A percentile compares a stretch with the other conserved stretches of the same genome.
Conservation (phyloP, 331 rosid genomes). For the Stylosanthes scabra region DNA sequence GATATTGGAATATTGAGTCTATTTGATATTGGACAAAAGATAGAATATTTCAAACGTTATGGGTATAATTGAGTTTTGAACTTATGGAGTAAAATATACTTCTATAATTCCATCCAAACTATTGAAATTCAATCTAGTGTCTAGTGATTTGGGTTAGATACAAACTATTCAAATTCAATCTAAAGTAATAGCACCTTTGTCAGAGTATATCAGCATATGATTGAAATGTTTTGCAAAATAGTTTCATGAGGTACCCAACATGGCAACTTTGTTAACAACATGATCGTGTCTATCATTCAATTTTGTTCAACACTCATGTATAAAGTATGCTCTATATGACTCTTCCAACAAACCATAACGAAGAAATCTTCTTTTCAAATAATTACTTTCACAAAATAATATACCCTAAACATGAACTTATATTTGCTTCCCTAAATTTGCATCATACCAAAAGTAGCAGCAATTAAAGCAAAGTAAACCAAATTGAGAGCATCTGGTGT, state of each 20-base stretch:
- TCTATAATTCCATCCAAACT: too few species aligned
- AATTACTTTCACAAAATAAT: constrained; percentile 15
- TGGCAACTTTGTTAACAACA: constrained; percentile 23
- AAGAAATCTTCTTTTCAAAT: background rate
- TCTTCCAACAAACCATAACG: constrained; percentile 16
- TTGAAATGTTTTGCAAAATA: constrained; percentile 1
- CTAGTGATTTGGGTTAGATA: too few species aligned
- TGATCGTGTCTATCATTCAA: background rate
- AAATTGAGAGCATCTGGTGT: constrained; percentile 16
- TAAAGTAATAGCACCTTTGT: background rate
- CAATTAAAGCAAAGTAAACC: constrained; percentile 28
- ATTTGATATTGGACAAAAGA: too few species aligned
- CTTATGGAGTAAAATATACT: too few species aligned
- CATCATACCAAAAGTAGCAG: constrained; percentile 15
- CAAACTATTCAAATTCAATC: background rate
- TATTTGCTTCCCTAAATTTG: constrained; percentile 24
- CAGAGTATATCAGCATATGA: background rate
- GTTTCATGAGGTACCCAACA: constrained; percentile 2
- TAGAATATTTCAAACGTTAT: too few species aligned
- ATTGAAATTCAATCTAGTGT: too few species aligned
- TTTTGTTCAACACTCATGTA: constrained; percentile 29
- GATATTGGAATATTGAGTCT: too few species aligned
- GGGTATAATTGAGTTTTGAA: too few species aligned
- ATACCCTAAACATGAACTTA: background rate
- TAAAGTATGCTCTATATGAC: constrained; percentile 13